phyloP scores from a whole-genome alignment of 352 stramenopile genomes.

The Peronospora farinosa region DNA sequence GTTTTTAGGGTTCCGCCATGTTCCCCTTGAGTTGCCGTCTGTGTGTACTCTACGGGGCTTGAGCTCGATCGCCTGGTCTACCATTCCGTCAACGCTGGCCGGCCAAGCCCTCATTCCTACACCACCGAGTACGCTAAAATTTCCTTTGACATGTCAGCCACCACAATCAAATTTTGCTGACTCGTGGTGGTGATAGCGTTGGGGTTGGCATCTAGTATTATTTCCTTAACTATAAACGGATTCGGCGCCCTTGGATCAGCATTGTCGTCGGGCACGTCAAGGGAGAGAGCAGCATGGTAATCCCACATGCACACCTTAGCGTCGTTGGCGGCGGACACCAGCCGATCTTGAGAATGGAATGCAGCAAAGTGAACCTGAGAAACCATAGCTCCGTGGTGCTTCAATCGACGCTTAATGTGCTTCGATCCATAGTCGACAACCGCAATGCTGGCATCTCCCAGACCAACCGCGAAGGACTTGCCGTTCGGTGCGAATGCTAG shows the following conservation, averaged over 20 bases:
- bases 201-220: constrained; percentile 34
- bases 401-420: constrained; percentile 44
- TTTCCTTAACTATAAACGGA: constrained; percentile 43
- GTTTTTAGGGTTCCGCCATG: too few relatives aligned
- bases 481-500: constrained; percentile 58
- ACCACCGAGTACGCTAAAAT: constrained; percentile 45
- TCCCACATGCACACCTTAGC: constrained; percentile 61
- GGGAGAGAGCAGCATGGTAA: constrained; percentile 34
- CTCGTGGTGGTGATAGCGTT: constrained; percentile 53
- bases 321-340: constrained; percentile 66
- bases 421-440: constrained; percentile 57
- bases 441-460: constrained; percentile 58
- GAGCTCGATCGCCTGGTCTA: too few relatives aligned
- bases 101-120: constrained; percentile 10
- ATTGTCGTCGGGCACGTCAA: constrained; percentile 9
- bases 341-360: constrained; percentile 42
- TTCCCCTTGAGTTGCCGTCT: too few relatives aligned
- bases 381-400: constrained; percentile 46
- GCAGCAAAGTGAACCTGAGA: constrained; percentile 60
- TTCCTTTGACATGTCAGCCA: constrained; percentile 43
- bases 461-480: constrained; percentile 53
- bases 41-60: too few relatives aligned
- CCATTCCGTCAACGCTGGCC: too few relatives aligned
- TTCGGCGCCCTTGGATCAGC: constrained; percentile 14
- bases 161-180: constrained; percentile 46